phyloP scores from a whole-genome alignment of 2,329 filamentous ascomycete genomes.

The Apiospora pterosperma region DNA sequence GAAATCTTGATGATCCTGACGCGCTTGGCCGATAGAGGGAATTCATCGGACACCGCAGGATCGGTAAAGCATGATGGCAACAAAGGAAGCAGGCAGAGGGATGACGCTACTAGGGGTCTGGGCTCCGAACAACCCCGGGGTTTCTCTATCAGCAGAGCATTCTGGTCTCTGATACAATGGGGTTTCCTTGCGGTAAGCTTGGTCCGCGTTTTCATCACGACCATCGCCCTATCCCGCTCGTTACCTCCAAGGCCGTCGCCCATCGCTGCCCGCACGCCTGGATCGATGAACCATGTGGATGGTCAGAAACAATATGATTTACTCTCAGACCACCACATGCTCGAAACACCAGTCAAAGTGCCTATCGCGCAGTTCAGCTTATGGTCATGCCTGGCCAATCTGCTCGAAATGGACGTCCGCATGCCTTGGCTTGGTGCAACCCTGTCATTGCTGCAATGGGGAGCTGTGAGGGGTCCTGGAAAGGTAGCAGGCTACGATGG shows the following conservation, averaged over 20 bases:
- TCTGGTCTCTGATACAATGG: slow-evolving; percentile 56
- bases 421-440: slow-evolving; percentile 89
- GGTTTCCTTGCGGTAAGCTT: slow-evolving; percentile 54
- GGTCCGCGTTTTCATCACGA: slow-evolving; percentile 62
- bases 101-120: neutral
- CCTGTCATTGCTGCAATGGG: slow-evolving; percentile 73
- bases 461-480: slow-evolving; percentile 70
- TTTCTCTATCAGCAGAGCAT: slow-evolving; percentile 44
- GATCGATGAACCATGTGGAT: slow-evolving; percentile 20
- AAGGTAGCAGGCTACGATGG: slow-evolving; percentile 71
- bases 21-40: slow-evolving; percentile 29
- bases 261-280: slow-evolving; percentile 17
- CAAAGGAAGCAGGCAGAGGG: neutral
- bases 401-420: slow-evolving; percentile 70
- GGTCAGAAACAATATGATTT: slow-evolving; percentile 16
- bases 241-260: slow-evolving; percentile 50
- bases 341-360: slow-evolving; percentile 23
- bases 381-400: slow-evolving; percentile 69
- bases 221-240: slow-evolving; percentile 65
- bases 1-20: slow-evolving; percentile 74
- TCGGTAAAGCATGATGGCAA: neutral
- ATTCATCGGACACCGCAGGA: neutral
- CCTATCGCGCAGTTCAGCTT: slow-evolving; percentile 75
- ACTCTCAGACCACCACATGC: slow-evolving; percentile 7
- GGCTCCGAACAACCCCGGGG: slow-evolving; percentile 4